These are phyloP conservation scores for Zarea fungicola DNA, from an alignment of 2,329 filamentous ascomycete genomes.

Conservation along the genomic window DNA sequence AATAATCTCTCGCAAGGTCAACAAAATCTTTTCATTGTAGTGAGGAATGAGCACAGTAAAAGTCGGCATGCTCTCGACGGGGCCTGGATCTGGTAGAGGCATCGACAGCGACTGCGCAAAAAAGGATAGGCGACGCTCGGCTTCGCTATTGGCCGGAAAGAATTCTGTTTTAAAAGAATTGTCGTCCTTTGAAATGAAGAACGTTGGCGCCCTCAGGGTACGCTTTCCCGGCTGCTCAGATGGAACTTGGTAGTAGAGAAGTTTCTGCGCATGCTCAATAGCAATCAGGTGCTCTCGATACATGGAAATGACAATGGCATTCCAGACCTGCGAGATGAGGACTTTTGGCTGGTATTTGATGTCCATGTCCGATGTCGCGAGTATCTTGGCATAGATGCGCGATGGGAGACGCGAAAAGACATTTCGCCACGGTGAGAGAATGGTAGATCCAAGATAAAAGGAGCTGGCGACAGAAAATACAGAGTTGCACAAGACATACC, in stretches of 20 bases:
- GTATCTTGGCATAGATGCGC: constrained; percentile 96
- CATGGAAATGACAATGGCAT: constrained; percentile 99
- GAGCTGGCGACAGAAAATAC: constrained; percentile 91
- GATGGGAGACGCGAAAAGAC: constrained; percentile 97
- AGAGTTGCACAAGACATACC: constrained; percentile 94
- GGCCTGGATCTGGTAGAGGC: constrained; percentile 91
- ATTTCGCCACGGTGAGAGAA: constrained; percentile 97
- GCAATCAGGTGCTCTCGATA: constrained; percentile 95
- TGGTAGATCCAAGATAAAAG: constrained; percentile 97
- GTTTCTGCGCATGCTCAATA: constrained; percentile 97
- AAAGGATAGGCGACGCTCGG: constrained; percentile 96
- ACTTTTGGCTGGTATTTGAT: constrained; percentile 99
- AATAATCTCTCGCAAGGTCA: constrained; percentile 95
- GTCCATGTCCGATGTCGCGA: constrained; percentile 98
- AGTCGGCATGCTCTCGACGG: constrained; percentile 98
- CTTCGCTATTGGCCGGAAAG: constrained; percentile 90
- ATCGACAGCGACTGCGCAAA: constrained; percentile 97
- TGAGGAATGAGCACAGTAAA: constrained; percentile 98
- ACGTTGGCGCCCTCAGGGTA: constrained; percentile 89
- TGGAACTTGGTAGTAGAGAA: constrained; percentile 96
- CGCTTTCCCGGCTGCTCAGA: constrained; percentile 98
- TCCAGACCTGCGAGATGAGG: constrained; percentile 98
- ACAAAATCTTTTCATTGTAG: constrained; percentile 95
- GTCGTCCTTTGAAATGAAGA: constrained; percentile 98
- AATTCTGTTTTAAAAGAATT: constrained; percentile 99